Conservation (phyloP, 306 rosid genomes). For the Morella rubra region DNA sequence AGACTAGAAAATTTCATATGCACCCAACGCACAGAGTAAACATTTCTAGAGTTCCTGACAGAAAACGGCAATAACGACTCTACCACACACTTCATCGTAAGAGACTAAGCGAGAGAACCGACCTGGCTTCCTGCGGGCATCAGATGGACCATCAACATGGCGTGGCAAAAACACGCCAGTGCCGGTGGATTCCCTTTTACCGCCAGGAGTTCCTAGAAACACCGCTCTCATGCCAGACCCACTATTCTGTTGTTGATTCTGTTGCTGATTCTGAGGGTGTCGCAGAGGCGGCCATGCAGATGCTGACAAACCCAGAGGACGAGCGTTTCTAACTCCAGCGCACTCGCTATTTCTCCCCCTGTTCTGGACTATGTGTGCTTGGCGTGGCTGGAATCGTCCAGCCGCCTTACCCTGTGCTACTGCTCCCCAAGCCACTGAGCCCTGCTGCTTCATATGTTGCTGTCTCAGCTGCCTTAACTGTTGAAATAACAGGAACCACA, state of each 20-base stretch:
- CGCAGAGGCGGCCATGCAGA: constrained; percentile 72
- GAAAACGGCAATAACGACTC: too few relatives aligned
- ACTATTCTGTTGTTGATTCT: constrained; percentile 29
- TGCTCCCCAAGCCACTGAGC: constrained; percentile 26
- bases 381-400: constrained; percentile 31
- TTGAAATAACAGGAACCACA: neutral
- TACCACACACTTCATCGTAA: neutral
- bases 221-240: constrained; percentile 54
- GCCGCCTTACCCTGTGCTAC: constrained; percentile 28
- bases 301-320: constrained; percentile 44
- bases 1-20: neutral
- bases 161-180: constrained; percentile 93
- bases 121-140: constrained; percentile 54
- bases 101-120: neutral
- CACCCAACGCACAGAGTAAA: neutral
- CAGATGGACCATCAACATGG: constrained; percentile 24
- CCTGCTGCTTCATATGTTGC: constrained; percentile 54
- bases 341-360: constrained; percentile 36
- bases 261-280: constrained; percentile 36
- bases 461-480: constrained; percentile 57
- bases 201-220: constrained; percentile 32
- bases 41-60: neutral
- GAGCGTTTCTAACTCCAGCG: constrained; percentile 5
- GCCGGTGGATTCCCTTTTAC: constrained; percentile 52
- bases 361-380: constrained; percentile 26